phyloP scores from a whole-genome alignment of 2,329 filamentous ascomycete species.

The Xylariaceae sp. region DNA sequence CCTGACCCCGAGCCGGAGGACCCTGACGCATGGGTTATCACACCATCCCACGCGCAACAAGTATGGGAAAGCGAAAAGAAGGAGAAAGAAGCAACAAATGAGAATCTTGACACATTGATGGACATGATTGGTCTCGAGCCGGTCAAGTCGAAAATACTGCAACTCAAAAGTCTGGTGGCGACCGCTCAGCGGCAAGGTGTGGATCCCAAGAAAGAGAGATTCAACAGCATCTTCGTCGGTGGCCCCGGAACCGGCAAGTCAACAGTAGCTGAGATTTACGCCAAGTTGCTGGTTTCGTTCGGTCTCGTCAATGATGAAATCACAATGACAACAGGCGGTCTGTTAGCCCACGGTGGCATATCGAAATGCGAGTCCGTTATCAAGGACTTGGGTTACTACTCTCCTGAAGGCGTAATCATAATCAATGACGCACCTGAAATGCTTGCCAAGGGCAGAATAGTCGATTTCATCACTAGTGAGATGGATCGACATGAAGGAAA shows the following conservation, averaged over 20 bases:
- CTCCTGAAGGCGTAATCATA: constrained; percentile 79
- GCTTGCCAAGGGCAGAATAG: constrained; percentile 48
- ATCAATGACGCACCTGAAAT: constrained; percentile 62
- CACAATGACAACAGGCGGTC: constrained; percentile 64
- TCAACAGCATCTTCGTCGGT: constrained; percentile 44
- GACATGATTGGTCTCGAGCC: constrained; percentile 56
- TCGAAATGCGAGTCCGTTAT: constrained; percentile 53
- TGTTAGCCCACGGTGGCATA: constrained; percentile 60
- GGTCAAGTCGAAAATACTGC: constrained; percentile 54
- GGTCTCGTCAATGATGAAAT: constrained; percentile 56
- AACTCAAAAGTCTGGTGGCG: constrained; percentile 54
- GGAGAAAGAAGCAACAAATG: constrained; percentile 44
- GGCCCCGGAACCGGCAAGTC: constrained; percentile 70
- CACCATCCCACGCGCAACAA: no score
- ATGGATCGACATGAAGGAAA: constrained; percentile 69
- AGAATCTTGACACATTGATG: constrained; percentile 52
- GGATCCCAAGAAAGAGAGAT: constrained; percentile 48
- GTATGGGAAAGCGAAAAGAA: constrained; percentile 53
- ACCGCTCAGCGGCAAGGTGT: constrained; percentile 47
- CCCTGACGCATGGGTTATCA: no score
- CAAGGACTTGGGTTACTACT: constrained; percentile 66
- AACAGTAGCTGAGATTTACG: constrained; percentile 69
- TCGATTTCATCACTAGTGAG: constrained; percentile 69
- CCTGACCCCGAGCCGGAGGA: no score
- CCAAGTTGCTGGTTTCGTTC: constrained; percentile 58